A percentile compares a stretch with the other conserved stretches of the same genome.
These are phyloP conservation scores for Silene vulgaris DNA, from an alignment of 179 eudicot species.

Conservation along the genomic window DNA sequence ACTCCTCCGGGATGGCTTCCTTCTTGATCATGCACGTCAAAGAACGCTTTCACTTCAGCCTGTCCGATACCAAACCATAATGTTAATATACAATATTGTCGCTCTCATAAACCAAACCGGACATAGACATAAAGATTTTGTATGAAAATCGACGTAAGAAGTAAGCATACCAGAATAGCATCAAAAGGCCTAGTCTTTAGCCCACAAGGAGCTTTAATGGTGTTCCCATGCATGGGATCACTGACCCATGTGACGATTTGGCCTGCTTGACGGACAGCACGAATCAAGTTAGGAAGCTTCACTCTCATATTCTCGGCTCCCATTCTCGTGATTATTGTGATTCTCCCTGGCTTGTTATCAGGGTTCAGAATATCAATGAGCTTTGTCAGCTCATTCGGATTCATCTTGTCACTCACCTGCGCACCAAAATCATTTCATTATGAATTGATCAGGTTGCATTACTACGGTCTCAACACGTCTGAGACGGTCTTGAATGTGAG, in stretches of 20 bases:
- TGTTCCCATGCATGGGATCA: slow-evolving; percentile 81
- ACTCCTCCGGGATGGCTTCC: slow-evolving; percentile 92
- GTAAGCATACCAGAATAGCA: slow-evolving; percentile 59
- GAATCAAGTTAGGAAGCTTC: slow-evolving; percentile 65
- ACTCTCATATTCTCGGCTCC: slow-evolving; percentile 72
- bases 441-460: background rate
- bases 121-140: background rate
- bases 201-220: slow-evolving; percentile 87
- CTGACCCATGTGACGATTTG: slow-evolving; percentile 71
- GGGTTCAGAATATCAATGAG: slow-evolving; percentile 59
- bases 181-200: slow-evolving; percentile 82
- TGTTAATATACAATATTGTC: background rate
- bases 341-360: slow-evolving; percentile 61
- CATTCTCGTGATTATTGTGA: slow-evolving; percentile 52
- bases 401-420: slow-evolving; percentile 72
- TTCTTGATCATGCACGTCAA: slow-evolving; percentile 87
- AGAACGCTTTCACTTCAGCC: slow-evolving; percentile 84
- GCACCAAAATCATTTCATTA: slow-evolving; percentile 11
- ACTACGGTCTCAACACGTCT: too few relatives aligned
- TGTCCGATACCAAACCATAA: slow-evolving; percentile 18
- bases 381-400: slow-evolving; percentile 55
- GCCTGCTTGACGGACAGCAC: slow-evolving; percentile 58
- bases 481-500: too few relatives aligned
- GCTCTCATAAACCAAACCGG: too few relatives aligned
- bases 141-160: background rate